A percentile compares a stretch with the other conserved stretches of the same genome.
Conservation (phyloP, 2,329 filamentous ascomycete genomes). For the Stemphylium vesicarium region DNA sequence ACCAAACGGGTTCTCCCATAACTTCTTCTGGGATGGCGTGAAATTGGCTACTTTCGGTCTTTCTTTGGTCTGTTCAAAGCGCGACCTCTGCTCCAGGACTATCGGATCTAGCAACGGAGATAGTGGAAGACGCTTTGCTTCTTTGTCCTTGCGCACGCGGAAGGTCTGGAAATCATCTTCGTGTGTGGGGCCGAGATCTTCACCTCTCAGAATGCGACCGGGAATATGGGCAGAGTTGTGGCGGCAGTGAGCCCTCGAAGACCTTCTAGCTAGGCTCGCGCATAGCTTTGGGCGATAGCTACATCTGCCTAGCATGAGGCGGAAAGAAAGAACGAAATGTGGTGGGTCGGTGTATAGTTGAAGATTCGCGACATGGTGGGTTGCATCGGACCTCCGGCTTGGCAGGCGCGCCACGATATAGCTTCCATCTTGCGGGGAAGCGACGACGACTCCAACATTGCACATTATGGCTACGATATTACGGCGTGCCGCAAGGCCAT, state of each 20-base stretch:
- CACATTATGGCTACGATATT: constrained; percentile 43
- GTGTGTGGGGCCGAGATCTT: constrained; percentile 37
- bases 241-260: constrained; percentile 16
- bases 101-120: constrained; percentile 57
- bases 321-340: not conserved
- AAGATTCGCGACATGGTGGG: constrained; percentile 9
- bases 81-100: constrained; percentile 44
- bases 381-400: constrained; percentile 29
- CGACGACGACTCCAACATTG: constrained; percentile 12
- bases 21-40: constrained; percentile 62
- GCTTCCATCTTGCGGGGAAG: constrained; percentile 11
- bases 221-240: constrained; percentile 17
- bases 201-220: constrained; percentile 20
- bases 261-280: constrained; percentile 19
- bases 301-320: constrained; percentile 41
- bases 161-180: constrained; percentile 42
- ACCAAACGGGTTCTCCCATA: constrained; percentile 71
- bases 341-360: not conserved
- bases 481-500: constrained; percentile 31
- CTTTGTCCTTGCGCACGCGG: constrained; percentile 43
- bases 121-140: constrained; percentile 49
- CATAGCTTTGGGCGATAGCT: constrained; percentile 25
- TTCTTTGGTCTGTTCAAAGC: constrained; percentile 50
- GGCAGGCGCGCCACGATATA: constrained; percentile 12
- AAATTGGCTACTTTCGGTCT: constrained; percentile 51